A percentile compares a stretch with the other conserved stretches of the same genome.
Conservation (phyloP, 805 yeast genomes). For the Myxozyma melibiosi region DNA sequence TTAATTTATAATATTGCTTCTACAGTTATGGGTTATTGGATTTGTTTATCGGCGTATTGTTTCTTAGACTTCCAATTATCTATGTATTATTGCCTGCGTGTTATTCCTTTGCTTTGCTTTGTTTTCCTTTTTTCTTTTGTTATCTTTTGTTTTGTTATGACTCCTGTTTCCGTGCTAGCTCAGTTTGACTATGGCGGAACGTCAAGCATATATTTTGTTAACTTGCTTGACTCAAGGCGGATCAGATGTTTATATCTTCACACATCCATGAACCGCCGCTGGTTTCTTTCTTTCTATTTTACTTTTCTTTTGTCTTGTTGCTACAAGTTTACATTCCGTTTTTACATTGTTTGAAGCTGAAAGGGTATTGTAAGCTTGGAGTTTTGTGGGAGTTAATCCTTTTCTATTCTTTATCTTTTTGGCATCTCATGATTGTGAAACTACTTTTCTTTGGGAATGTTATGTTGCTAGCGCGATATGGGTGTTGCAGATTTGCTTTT, state of each 20-base stretch:
- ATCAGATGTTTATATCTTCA: slow-evolving; percentile 1
- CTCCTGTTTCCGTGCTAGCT: too few species aligned
- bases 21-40: background rate
- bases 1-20: background rate
- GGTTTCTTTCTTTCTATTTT: background rate
- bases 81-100: background rate
- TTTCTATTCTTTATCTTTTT: background rate
- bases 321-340: background rate
- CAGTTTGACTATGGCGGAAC: background rate
- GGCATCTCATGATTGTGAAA: background rate
- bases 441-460: background rate
- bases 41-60: background rate
- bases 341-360: background rate
- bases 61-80: background rate
- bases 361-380: background rate
- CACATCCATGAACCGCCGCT: background rate
- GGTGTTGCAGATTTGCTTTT: background rate
- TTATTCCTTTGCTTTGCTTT: background rate
- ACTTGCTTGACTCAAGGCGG: background rate
- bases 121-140: background rate
- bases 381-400: background rate
- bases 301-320: background rate
- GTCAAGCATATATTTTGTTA: background rate
- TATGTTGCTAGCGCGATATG: background rate
- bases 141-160: background rate